These are phyloP conservation scores for Urochloa ruziziensis DNA, from an alignment of 176 grass and related monocot genomes.

Conservation along the genomic window DNA sequence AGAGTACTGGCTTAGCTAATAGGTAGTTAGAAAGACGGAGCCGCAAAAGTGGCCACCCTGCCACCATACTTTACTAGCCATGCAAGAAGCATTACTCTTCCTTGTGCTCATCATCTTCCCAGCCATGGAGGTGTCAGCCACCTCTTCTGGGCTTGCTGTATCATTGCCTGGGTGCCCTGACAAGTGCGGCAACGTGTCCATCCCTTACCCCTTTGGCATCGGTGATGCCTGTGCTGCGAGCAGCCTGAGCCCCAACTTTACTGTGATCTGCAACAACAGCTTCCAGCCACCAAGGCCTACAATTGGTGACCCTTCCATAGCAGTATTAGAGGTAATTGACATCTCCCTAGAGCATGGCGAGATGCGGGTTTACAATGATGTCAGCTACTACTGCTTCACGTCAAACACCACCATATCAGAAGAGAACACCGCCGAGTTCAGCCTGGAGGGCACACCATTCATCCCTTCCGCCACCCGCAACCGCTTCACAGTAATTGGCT, in stretches of 20 bases:
- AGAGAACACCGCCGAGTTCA: not conserved
- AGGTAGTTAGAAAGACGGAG: not conserved
- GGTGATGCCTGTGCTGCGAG: not conserved
- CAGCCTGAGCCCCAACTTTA: not conserved
- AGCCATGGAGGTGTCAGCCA: not conserved
- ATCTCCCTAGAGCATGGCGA: slow-evolving; percentile 29
- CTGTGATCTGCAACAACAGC: slow-evolving; percentile 8
- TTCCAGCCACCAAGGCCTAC: slow-evolving; percentile 27
- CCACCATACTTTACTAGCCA: slow-evolving; percentile 10
- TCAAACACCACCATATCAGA: slow-evolving; percentile 18
- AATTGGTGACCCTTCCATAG: not conserved
- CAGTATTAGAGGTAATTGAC: not conserved
- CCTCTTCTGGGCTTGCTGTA: not conserved
- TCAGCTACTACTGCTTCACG: slow-evolving; percentile 17
- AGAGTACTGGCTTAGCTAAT: not conserved
- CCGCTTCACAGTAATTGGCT: slow-evolving; percentile 31
- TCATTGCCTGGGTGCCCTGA: slow-evolving; percentile 22
- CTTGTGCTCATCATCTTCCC: slow-evolving; percentile 7
- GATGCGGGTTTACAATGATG: not conserved
- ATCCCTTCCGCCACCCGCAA: slow-evolving; percentile 23
- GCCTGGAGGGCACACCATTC: not conserved
- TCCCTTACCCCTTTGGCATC: slow-evolving; percentile 45
- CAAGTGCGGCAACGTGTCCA: slow-evolving; percentile 25
- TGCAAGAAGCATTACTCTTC: not conserved
- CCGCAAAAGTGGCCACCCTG: not conserved